A percentile compares a stretch with the other conserved stretches of the same genome.
These are phyloP conservation scores for Catharanthus roseus DNA, from an alignment of 257 asterid species.

Conservation along the genomic window DNA sequence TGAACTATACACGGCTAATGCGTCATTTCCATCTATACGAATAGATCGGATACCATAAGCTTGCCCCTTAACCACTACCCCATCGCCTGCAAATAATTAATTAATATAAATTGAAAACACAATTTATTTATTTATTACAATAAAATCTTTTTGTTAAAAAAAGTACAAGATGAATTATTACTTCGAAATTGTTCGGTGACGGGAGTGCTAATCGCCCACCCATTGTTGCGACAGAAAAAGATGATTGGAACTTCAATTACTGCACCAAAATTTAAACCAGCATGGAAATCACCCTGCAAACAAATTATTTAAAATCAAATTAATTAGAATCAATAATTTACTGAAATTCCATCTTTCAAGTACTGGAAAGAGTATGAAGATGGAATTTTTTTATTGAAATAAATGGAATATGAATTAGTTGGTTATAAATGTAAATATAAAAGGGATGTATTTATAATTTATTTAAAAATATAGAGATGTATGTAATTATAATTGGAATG, in stretches of 20 bases:
- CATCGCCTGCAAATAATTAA: slow-evolving; percentile 93
- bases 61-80: slow-evolving; percentile 73
- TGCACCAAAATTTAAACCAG: slow-evolving; percentile 40
- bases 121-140: too few species aligned
- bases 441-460: too few species aligned
- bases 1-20: slow-evolving; percentile 65
- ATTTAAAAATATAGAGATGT: too few species aligned
- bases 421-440: too few species aligned
- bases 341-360: too few species aligned
- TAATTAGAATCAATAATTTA: not conserved
- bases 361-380: too few species aligned
- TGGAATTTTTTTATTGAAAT: too few species aligned
- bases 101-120: not conserved
- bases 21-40: slow-evolving; percentile 79
- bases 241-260: slow-evolving; percentile 76
- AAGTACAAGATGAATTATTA: too few species aligned
- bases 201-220: slow-evolving; percentile 98
- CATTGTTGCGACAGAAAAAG: slow-evolving; percentile 85
- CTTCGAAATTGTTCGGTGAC: slow-evolving; percentile 68
- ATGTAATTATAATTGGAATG: too few species aligned
- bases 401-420: too few species aligned
- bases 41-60: slow-evolving; percentile 28
- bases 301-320: slow-evolving; percentile 1
- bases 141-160: too few species aligned
- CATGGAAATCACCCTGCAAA: slow-evolving; percentile 76